Percentiles rank a stretch among this genome's conserved stretches.
Evolutionary conservation across 2,329 filamentous ascomycete genomes (phyloP).

Genomic region (Ascochyta viciae-villosae): DNA sequence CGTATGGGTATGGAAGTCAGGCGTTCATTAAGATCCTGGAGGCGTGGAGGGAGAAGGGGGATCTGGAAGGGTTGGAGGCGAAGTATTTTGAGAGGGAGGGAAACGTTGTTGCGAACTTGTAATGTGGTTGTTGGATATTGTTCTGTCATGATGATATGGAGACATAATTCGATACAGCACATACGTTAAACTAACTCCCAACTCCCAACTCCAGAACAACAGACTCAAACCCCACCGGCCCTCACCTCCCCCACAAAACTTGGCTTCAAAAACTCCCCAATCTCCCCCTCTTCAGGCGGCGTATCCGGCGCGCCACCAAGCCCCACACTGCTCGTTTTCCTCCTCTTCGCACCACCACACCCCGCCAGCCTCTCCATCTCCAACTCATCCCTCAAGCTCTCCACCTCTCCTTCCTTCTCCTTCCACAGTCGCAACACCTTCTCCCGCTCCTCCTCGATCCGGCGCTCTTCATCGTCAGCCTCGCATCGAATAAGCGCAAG

Average conservation of each 20-base stretch:
- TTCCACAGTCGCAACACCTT: conserved; percentile 32
- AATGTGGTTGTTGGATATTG: not conserved
- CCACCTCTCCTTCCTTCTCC: conserved; percentile 32
- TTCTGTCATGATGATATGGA: too few relatives aligned
- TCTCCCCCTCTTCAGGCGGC: conserved; percentile 33
- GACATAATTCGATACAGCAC: too few relatives aligned
- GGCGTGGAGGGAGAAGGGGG: conserved; percentile 40
- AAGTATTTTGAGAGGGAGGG: conserved; percentile 8
- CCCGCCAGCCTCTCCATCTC: conserved; percentile 11
- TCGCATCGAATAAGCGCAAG: conserved; percentile 33
- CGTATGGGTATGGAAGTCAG: conserved; percentile 40
- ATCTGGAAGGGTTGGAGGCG: conserved; percentile 41
- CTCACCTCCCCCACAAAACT: conserved; percentile 32
- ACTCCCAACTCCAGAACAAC: not conserved
- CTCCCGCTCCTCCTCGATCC: conserved; percentile 29
- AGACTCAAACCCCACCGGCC: conserved; percentile 15
- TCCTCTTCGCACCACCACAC: conserved; percentile 22
- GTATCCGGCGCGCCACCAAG: conserved; percentile 24
- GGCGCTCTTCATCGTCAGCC: conserved; percentile 23
- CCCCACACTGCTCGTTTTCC: conserved; percentile 27
- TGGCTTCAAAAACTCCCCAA: conserved; percentile 15
- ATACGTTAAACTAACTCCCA: not conserved
- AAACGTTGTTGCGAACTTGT: not conserved
- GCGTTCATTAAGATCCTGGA: conserved; percentile 44
- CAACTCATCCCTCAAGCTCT: conserved; percentile 26